Conservation (phyloP, 2,329 filamentous ascomycete genomes). For the Magnaporthiopsis poae region DNA sequence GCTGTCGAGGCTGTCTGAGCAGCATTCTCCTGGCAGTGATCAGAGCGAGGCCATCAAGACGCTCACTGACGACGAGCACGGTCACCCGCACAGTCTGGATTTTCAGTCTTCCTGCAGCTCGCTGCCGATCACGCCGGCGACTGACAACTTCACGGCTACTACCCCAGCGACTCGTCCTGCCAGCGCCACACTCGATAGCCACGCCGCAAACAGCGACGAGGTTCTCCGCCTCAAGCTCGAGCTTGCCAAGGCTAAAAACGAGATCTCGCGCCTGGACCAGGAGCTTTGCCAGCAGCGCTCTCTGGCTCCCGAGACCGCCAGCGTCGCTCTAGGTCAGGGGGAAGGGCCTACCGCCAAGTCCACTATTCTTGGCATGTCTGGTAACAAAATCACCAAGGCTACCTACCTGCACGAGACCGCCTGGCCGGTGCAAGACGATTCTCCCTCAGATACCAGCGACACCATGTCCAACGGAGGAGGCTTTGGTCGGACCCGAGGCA, state of each 20-base stretch:
- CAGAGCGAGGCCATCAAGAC: slow-evolving; percentile 45
- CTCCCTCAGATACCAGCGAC: slow-evolving; percentile 48
- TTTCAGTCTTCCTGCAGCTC: slow-evolving; percentile 47
- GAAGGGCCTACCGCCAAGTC: background rate
- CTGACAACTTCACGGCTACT: slow-evolving; percentile 40
- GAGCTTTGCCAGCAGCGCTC: slow-evolving; percentile 39
- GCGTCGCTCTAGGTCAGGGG: background rate
- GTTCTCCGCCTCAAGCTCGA: slow-evolving; percentile 60
- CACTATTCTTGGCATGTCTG: background rate
- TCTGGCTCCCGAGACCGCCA: background rate
- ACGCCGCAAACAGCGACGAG: slow-evolving; percentile 40
- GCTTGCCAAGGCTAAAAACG: slow-evolving; percentile 59
- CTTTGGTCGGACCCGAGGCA: slow-evolving; percentile 44
- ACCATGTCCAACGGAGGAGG: slow-evolving; percentile 38
- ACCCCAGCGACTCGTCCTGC: slow-evolving; percentile 42
- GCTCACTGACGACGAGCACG: slow-evolving; percentile 25
- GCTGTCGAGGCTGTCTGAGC: slow-evolving; percentile 63
- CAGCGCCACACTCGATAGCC: slow-evolving; percentile 38
- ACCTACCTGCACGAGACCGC: slow-evolving; percentile 32
- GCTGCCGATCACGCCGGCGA: slow-evolving; percentile 52
- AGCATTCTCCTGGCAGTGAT: slow-evolving; percentile 50
- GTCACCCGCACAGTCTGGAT: slow-evolving; percentile 30
- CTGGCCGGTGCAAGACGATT: slow-evolving; percentile 47
- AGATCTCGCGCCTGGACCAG: slow-evolving; percentile 61
- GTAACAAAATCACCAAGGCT: slow-evolving; percentile 23